These are phyloP conservation scores for Fusarium sp. DNA, from an alignment of 2,329 filamentous ascomycete species.

Conservation along the genomic window DNA sequence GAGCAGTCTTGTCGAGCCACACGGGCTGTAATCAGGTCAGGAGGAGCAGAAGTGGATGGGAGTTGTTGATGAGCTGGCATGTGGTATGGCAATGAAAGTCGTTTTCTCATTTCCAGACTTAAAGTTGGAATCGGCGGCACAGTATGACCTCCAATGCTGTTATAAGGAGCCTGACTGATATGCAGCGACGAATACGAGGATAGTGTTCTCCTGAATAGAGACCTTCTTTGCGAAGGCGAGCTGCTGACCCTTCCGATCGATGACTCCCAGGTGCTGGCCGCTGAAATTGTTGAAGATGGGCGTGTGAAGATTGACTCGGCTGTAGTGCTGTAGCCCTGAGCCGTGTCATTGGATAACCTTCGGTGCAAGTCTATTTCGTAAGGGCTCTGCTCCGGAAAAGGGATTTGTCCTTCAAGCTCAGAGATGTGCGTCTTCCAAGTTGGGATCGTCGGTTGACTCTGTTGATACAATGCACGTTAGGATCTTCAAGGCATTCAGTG, in stretches of 20 bases:
- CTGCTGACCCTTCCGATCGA: background rate
- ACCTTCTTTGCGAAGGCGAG: background rate
- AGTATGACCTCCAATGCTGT: background rate
- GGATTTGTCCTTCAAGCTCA: background rate
- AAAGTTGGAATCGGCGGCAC: constrained; percentile 1
- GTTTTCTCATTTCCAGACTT: constrained; percentile 14
- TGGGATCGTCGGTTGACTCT: constrained; percentile 3
- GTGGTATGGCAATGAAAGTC: constrained; percentile 1
- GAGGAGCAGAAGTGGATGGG: background rate
- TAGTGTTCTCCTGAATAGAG: constrained; percentile 1
- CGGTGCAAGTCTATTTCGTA: constrained; percentile 4
- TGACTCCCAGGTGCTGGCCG: constrained; percentile 24
- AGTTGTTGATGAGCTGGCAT: constrained; percentile 3
- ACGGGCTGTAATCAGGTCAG: background rate
- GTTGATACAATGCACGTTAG: background rate
- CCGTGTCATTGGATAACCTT: constrained; percentile 16
- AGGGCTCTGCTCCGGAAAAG: background rate
- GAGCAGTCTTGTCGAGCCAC: background rate
- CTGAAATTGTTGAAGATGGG: constrained; percentile 15
- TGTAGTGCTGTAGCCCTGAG: background rate
- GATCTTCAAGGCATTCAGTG: background rate
- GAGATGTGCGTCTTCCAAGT: background rate
- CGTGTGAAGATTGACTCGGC: constrained; percentile 25
- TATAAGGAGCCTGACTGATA: constrained; percentile 1
- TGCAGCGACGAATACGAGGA: constrained; percentile 21